Evolutionary conservation across 352 stramenopile genomes (phyloP), one percentile per base, ranked within the genome.

Genomic region (Phytophthora ramorum): DNA sequence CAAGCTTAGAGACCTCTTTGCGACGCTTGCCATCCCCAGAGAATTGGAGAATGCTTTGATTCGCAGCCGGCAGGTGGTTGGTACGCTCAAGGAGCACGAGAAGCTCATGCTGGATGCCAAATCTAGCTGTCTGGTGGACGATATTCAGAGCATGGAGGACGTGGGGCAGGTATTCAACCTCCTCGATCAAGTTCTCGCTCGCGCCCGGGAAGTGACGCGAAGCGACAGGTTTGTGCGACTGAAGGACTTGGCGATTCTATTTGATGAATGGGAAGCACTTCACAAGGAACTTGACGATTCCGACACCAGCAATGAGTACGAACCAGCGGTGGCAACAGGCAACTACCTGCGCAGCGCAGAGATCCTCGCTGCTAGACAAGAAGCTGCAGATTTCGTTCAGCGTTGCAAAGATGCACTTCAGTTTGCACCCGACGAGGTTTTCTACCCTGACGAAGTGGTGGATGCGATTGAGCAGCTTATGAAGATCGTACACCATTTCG

Each of bases 401-500:
- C 49, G 51, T 14, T 83, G 75, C 37, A 69, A 65, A 30, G 40
- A 60, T 20, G 66, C 37, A 2, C 58, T 76, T 26, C 28, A 55
- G 4, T 38, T 82, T 41, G 0, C 41, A 63, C 32, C 0, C 7
- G 47, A 40, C 3, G 41, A 63, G 12, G 50, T 48, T 17, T 44
- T 19, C 1, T 60, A 37, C 7, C 58, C 34, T 5, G 59, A 56
- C 4, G 63, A 79, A 6, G 48, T 80, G 6, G 28, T 84, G n/a
- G 49, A 60, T 2, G 61, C 52, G 3, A 79, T 84, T 19, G 20
- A 71, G 24, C 70, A 83, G 17, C 64, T 86, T 7, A 78, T 84
- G 78, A 69, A 73, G n/a, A 64, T 86, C 20, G 22, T 84, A 1
- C 38, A 73, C 4, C 56, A 72, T 45, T 86, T 86, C 56, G 70